phyloP scores from a whole-genome alignment of 352 stramenopile genomes.

The Thalassiosira allenii region DNA sequence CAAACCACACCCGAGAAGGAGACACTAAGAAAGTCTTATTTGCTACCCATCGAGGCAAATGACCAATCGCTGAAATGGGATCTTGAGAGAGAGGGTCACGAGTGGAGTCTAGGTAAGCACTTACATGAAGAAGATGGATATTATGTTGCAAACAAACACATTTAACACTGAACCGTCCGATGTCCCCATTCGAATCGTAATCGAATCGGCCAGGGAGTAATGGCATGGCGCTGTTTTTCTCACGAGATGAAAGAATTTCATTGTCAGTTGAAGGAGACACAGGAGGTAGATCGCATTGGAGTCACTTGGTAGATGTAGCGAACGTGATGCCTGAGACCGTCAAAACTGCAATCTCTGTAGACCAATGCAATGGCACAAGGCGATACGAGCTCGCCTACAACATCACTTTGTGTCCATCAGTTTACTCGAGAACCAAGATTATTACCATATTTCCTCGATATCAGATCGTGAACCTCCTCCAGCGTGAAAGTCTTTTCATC shows the following conservation, averaged over 20 bases:
- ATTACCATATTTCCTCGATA: constrained; percentile 79
- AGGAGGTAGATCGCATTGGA: constrained; percentile 68
- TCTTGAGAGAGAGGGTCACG: constrained; percentile 62
- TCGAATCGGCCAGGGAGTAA: too few relatives aligned
- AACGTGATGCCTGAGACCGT: constrained; percentile 82
- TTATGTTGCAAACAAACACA: too few relatives aligned
- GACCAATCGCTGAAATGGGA: constrained; percentile 56
- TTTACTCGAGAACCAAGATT: constrained; percentile 74
- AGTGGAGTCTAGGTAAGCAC: constrained; percentile 86
- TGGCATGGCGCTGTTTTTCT: constrained; percentile 83
- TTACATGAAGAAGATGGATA: too few relatives aligned
- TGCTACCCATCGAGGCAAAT: constrained; percentile 43
- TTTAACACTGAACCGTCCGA: too few relatives aligned
- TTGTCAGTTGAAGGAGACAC: constrained; percentile 65
- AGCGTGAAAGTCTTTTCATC: constrained; percentile 65
- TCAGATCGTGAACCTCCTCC: constrained; percentile 82
- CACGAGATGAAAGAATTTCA: constrained; percentile 68
- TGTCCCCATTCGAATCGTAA: too few relatives aligned
- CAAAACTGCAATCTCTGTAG: constrained; percentile 78
- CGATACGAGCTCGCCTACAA: constrained; percentile 78
- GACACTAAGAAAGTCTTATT: constrained; percentile 65
- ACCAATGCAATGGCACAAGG: constrained; percentile 63
- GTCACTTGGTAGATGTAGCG: constrained; percentile 73
- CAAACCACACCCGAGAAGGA: constrained; percentile 64
- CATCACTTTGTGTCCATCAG: constrained; percentile 69